Evolutionary conservation across 75 land plant species (phyloP).

Genomic region (Cryptomeria japonica): DNA sequence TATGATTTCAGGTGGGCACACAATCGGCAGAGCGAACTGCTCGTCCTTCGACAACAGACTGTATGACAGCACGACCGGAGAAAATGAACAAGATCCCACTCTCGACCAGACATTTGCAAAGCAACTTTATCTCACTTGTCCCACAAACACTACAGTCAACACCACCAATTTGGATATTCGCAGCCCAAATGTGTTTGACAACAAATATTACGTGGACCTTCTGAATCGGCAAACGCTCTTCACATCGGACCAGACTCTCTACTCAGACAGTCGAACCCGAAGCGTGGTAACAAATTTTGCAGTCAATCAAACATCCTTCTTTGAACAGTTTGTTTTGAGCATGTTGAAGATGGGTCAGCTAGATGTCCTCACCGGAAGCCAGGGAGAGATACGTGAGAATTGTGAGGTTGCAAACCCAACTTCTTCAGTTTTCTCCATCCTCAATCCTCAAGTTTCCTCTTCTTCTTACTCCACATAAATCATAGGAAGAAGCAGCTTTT

Average conservation of each 20-base stretch:
- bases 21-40: slow-evolving; percentile 29
- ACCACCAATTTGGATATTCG: slow-evolving; percentile 39
- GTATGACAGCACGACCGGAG: background rate
- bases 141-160: slow-evolving; percentile 21
- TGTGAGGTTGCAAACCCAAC: slow-evolving; percentile 9
- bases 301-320: slow-evolving; percentile 35
- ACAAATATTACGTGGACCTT: slow-evolving; percentile 68
- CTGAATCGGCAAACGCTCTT: slow-evolving; percentile 52
- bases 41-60: slow-evolving; percentile 13
- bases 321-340: slow-evolving; percentile 22
- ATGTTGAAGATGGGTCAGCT: slow-evolving; percentile 35
- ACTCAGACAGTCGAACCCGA: slow-evolving; percentile 33
- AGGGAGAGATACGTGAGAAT: slow-evolving; percentile 23
- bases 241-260: slow-evolving; percentile 65
- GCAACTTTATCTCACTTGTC: slow-evolving; percentile 39
- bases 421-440: background rate
- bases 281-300: slow-evolving; percentile 45
- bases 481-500: background rate
- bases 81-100: background rate
- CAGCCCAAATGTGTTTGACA: slow-evolving; percentile 55
- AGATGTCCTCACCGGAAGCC: slow-evolving; percentile 24
- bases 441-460: background rate
- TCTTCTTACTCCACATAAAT: background rate
- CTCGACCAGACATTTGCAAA: slow-evolving; percentile 28
- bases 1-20: slow-evolving; percentile 27